These are phyloP conservation scores for Ramaria sp. DNA, from an alignment of 768 basidiomycete genomes.

Conservation along the genomic window DNA sequence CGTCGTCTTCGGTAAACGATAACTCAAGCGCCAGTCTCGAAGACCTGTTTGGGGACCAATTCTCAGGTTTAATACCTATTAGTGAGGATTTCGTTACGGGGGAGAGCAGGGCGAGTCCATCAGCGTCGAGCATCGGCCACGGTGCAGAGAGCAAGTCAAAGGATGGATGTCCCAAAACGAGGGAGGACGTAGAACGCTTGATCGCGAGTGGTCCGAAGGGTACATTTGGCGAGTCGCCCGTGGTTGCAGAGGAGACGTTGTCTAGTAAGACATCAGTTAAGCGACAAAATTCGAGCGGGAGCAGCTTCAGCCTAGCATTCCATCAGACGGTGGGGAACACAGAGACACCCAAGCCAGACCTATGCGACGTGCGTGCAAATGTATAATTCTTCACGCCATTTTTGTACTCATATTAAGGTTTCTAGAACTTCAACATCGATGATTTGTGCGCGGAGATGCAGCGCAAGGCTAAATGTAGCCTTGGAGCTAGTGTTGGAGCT, in stretches of 20 bases:
- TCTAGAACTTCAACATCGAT: conserved; percentile 3
- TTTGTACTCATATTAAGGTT: neutral
- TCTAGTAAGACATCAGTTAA: neutral
- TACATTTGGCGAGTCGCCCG: conserved; percentile 50
- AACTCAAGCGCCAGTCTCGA: conserved; percentile 38
- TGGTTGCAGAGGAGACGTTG: conserved; percentile 24
- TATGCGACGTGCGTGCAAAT: neutral
- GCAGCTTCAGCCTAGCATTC: neutral
- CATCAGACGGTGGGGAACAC: neutral
- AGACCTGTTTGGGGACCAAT: conserved; percentile 35
- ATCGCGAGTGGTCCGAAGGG: conserved; percentile 25
- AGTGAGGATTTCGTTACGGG: conserved; percentile 39
- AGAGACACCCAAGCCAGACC: no score
- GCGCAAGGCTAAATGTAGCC: conserved; percentile 7
- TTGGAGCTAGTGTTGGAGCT: no score
- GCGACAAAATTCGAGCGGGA: neutral
- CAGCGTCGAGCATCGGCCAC: conserved; percentile 15
- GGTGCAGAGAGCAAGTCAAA: no score
- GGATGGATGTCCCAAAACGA: conserved; percentile 48
- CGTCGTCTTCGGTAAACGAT: conserved; percentile 22
- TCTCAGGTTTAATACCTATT: conserved; percentile 20
- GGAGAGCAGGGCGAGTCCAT: conserved; percentile 35
- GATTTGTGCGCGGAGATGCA: conserved; percentile 6
- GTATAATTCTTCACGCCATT: no score
- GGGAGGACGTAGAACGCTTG: conserved; percentile 36